Percentiles rank a stretch among this genome's conserved stretches.
Evolutionary conservation across 495 filamentous ascomycete genomes (phyloP).

Genomic region (Aspergillus leporis): DNA sequence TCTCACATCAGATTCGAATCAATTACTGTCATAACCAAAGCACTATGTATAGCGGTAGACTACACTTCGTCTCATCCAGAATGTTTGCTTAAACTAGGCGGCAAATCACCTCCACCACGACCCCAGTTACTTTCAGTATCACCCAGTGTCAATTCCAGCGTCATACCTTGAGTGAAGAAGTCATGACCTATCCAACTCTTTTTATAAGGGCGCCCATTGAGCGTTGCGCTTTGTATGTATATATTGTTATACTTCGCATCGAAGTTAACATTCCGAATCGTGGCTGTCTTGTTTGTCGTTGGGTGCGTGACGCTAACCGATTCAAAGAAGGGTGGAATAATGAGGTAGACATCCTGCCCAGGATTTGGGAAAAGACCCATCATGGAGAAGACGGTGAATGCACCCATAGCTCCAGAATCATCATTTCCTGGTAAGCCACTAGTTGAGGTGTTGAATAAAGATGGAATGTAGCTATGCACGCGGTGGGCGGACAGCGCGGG

Average conservation of each 20-base stretch:
- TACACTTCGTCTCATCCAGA: neutral
- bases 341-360: conserved; percentile 57
- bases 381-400: conserved; percentile 60
- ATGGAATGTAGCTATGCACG: conserved; percentile 45
- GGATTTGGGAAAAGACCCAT: conserved; percentile 61
- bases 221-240: conserved; percentile 68
- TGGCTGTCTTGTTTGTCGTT: conserved; percentile 61
- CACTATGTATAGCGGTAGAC: neutral
- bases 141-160: conserved; percentile 67
- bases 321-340: conserved; percentile 58
- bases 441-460: conserved; percentile 41
- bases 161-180: conserved; percentile 71
- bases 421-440: conserved; percentile 59
- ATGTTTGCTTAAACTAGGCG: conserved; percentile 48
- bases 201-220: conserved; percentile 62
- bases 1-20: too few species aligned
- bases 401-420: conserved; percentile 62
- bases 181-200: conserved; percentile 77
- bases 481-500: conserved; percentile 56
- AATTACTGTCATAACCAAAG: too few species aligned
- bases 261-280: conserved; percentile 60
- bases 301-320: conserved; percentile 52
- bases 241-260: conserved; percentile 54
- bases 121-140: conserved; percentile 68
- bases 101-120: conserved; percentile 60